phyloP scores from a whole-genome alignment of 768 basidiomycete species.

The Leccinum boreale region DNA sequence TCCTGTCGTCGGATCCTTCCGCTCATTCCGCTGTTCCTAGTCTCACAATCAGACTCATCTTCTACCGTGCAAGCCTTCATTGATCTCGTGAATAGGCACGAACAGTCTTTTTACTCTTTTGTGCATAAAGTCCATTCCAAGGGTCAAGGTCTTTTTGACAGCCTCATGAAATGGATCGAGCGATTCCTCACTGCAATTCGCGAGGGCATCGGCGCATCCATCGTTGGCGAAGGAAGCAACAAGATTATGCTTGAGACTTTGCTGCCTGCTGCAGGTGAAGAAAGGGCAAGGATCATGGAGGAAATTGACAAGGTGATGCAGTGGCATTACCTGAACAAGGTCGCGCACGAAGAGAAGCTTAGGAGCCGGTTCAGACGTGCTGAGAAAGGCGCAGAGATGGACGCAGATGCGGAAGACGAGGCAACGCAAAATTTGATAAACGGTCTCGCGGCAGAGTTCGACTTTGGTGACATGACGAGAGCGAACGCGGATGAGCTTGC shows the following conservation, averaged over 20 bases:
- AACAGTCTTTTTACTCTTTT: conserved; percentile 93
- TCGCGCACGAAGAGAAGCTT: conserved; percentile 88
- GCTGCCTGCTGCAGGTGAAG: conserved; percentile 77
- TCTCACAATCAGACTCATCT: conserved; percentile 79
- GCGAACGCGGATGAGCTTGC: conserved; percentile 81
- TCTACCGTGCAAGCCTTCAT: conserved; percentile 91
- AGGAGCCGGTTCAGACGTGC: conserved; percentile 76
- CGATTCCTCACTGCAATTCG: conserved; percentile 88
- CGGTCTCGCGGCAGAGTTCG: conserved; percentile 76
- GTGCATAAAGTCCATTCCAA: conserved; percentile 99
- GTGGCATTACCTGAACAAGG: conserved; percentile 94
- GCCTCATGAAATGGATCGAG: conserved; percentile 96
- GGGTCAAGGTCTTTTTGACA: conserved; percentile 90
- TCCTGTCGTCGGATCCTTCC: not conserved
- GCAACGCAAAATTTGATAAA: conserved; percentile 78
- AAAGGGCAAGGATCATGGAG: conserved; percentile 69
- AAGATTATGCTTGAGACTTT: conserved; percentile 82
- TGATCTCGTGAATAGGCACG: conserved; percentile 89
- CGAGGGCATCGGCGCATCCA: conserved; percentile 68
- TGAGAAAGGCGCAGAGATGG: conserved; percentile 39
- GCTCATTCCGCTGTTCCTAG: conserved; percentile 36
- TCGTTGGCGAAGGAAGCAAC: conserved; percentile 7
- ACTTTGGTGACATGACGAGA: conserved; percentile 73
- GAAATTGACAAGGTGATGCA: conserved; percentile 88
- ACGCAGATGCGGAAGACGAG: conserved; percentile 71